These are phyloP conservation scores for Calonectria pteridis DNA, from an alignment of 2,329 filamentous ascomycete genomes.

Conservation along the genomic window DNA sequence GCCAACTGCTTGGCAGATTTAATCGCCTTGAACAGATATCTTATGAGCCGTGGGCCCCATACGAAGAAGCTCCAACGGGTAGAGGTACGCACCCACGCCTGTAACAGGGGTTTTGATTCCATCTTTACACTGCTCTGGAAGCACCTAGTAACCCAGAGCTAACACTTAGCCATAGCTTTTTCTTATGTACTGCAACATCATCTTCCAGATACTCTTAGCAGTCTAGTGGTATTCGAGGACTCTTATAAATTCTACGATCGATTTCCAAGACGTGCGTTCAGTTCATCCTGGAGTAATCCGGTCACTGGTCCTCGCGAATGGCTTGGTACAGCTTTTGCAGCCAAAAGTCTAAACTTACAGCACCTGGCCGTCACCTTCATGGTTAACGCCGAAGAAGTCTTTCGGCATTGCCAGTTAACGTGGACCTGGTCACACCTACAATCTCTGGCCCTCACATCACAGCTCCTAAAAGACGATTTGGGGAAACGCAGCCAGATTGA, in stretches of 20 bases:
- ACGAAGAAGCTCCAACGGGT: constrained; percentile 28
- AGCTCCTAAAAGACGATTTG: constrained; percentile 35
- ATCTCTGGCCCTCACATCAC: constrained; percentile 51
- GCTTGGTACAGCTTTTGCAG: constrained; percentile 39
- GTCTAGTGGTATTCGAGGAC: constrained; percentile 46
- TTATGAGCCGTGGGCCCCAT: constrained; percentile 51
- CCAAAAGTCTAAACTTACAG: constrained; percentile 43
- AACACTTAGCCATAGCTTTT: constrained; percentile 23
- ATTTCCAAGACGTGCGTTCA: constrained; percentile 10
- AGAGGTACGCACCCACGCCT: constrained; percentile 40
- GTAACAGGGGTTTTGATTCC: constrained; percentile 29
- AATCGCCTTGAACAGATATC: constrained; percentile 44
- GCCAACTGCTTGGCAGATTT: constrained; percentile 40
- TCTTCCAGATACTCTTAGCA: constrained; percentile 43
- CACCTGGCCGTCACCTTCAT: constrained; percentile 48
- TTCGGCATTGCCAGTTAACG: constrained; percentile 36
- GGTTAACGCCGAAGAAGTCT: constrained; percentile 46
- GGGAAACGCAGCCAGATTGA: constrained; percentile 33
- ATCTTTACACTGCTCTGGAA: background rate
- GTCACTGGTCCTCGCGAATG: constrained; percentile 18
- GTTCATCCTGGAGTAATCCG: constrained; percentile 15
- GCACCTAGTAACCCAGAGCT: constrained; percentile 9
- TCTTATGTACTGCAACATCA: background rate
- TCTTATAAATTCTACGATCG: constrained; percentile 34
- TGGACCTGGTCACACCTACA: constrained; percentile 47